Base-by-base conservation (phyloP, 768 basidiomycete genomes). In the Pholiota molesta region DNA sequence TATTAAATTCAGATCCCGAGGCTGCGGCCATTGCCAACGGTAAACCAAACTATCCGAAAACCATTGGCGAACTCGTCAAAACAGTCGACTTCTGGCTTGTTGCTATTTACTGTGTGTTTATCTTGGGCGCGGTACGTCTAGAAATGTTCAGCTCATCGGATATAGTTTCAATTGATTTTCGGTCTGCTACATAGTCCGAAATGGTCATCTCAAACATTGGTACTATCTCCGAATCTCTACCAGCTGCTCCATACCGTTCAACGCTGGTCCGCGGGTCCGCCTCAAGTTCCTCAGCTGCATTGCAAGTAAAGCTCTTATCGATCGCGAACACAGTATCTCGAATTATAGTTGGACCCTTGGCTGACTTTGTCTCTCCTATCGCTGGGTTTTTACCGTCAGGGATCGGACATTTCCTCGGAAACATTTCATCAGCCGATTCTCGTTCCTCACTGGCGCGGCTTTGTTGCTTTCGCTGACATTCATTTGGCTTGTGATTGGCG, bases 161-260 rank as follows among this genome's bases (percentile, higher is more conserved):
- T 7, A 19, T 44, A 3, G 35, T 4, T 3, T 37, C 14, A 37
- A 37, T 37, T 37, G 10, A 37, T 37, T 37, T 37, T 37, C 7
- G 13, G 13, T 16, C 11, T 37, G 11, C 9, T 31, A 9, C 31
- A 6, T 57, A 91, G 89, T 84, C 83, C 51, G 91, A 93, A 72
- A 93, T 92, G 91, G 80, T 94, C 21, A 86, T 94, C 19, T 88
- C 91, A 19, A 94, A 92, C 68, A 87, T 94, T 52, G 92, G 91
- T 39, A 86, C 89, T 1, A 89, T 94, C 55, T 82, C 89, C 14
- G 74, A 88, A 4, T 87, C 92, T 14, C 81, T 92, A 37, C 84
- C 86, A 9, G 68, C 74, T 16, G 55, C 65, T 11, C 66, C 72
- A 19, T 66, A 63, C 16, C 55, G 62, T 42, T 62, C 59, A 35